Percentiles rank a stretch among this genome's conserved stretches.
Evolutionary conservation across 345 rosid species (phyloP).

Genomic region (Populus pruinosa): DNA sequence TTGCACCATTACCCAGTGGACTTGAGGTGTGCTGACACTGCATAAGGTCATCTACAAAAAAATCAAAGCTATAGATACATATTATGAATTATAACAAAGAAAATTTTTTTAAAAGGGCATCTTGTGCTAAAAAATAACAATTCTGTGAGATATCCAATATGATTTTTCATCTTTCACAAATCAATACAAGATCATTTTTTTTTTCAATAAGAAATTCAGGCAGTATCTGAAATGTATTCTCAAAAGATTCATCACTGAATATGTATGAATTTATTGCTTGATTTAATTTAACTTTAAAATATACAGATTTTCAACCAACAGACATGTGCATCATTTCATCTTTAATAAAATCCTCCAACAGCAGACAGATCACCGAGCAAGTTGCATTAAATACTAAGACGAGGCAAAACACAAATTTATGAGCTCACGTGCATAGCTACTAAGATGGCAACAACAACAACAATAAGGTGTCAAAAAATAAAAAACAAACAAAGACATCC

Average conservation of each 20-base stretch:
- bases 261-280: neutral
- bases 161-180: neutral
- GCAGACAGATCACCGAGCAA: neutral
- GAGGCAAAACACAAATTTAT: neutral
- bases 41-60: slow-evolving; percentile 48
- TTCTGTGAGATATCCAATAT: neutral
- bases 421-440: neutral
- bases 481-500: neutral
- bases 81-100: neutral
- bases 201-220: neutral
- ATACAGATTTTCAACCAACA: neutral
- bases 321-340: neutral
- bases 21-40: slow-evolving; percentile 73
- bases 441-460: neutral
- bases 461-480: neutral
- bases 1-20: slow-evolving; percentile 83
- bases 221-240: neutral
- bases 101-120: neutral
- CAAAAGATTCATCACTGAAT: neutral
- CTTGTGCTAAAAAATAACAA: neutral
- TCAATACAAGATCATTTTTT: neutral
- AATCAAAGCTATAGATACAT: slow-evolving; percentile 7
- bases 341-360: neutral
- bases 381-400: neutral
- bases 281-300: neutral